These are phyloP conservation scores for Hymenoscyphus scutula DNA, from an alignment of 2,329 filamentous ascomycete species.

Conservation along the genomic window DNA sequence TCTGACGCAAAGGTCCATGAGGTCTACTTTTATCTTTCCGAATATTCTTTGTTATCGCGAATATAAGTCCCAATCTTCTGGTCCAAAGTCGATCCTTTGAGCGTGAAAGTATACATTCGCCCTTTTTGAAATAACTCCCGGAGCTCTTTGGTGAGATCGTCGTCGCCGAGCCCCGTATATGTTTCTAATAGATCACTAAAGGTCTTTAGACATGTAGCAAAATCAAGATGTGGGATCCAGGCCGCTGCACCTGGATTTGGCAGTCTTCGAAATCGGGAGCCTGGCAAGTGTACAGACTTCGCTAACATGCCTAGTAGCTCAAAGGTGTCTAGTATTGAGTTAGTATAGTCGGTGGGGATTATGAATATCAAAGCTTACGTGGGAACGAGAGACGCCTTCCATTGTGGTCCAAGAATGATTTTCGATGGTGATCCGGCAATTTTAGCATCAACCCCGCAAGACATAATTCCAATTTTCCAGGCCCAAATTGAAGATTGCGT, in stretches of 20 bases:
- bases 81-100: neutral
- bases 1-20: neutral
- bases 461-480: neutral
- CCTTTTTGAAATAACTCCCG: neutral
- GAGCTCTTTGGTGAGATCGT: neutral
- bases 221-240: conserved; percentile 2
- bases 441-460: neutral
- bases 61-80: conserved; percentile 1
- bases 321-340: neutral
- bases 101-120: neutral
- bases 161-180: neutral
- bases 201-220: neutral
- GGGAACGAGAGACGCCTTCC: neutral
- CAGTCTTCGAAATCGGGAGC: conserved; percentile 9
- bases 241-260: conserved; percentile 4
- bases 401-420: neutral
- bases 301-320: conserved; percentile 9
- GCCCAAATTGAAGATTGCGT: neutral
- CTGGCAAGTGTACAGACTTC: conserved; percentile 5
- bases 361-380: neutral
- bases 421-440: neutral
- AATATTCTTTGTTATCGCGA: too few species aligned
- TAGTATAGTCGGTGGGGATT: too few species aligned
- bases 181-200: neutral
- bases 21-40: neutral